Evolutionary conservation across 1,139 yeast genomes (phyloP), one percentile per base, ranked within the genome.

Genomic region (Yamadazyma blattariae): DNA sequence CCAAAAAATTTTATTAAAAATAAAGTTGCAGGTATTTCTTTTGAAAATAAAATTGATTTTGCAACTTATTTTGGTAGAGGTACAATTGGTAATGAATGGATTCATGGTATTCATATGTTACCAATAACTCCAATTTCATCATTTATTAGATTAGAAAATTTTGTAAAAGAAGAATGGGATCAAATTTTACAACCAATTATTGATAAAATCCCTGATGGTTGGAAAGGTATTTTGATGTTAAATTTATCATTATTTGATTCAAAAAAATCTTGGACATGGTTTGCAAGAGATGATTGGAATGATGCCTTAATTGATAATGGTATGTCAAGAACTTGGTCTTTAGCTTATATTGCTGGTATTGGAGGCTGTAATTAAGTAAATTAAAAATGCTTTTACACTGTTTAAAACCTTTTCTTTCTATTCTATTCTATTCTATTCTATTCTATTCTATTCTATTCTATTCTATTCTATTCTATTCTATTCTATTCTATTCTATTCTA

Each of bases 21-120:
- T 40, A 67, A 67, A 44, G 74, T 69, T 6, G 61, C 72, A 1
- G 75, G 75, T 4, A 67, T 69, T n/a, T 46, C 63, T 3, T 69
- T 68, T 46, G 75, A 69, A 38, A 69, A 69, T 46, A 69, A 69
- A 39, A 50, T 69, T 14, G 75, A 68, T 44, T 67, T 57, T 50
- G 55, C 74, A 3, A 69, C 74, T 2, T 69, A 64, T 39, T 69
- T 69, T 41, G 75, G 75, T 7, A 53, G 68, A 37, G 71, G 72
- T 3, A 57, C 67, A 1, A 57, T 67, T 34, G 68, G 57, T 3
- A 67, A 66, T 39, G 73, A 68, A 45, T 68, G 71, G 69, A 66
- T 69, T 27, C 74, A 69, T 46, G 75, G 75, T 3, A 69, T 69
- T 29, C 74, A 69, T 41, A 69, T 69, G 74, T 45, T 69, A 12